Evolutionary conservation across 768 basidiomycete genomes (phyloP), one percentile per base, ranked within the genome.

Genomic region (Dioszegia crocea): DNA sequence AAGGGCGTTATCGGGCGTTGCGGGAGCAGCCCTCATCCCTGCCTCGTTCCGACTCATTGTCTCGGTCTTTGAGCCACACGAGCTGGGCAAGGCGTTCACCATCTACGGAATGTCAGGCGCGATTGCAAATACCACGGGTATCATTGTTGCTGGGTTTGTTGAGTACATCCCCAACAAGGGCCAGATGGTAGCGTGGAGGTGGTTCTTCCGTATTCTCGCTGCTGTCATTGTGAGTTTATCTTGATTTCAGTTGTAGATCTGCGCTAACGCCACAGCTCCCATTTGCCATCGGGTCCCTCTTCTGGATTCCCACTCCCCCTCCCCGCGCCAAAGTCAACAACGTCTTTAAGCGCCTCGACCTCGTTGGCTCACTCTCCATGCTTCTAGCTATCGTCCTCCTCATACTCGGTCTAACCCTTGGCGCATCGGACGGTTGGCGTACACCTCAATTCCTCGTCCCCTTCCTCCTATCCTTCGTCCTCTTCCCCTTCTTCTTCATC

Each of bases 401-500:
- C 51, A 68, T 75, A 40, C 67, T 74, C 31, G 76, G 73, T 47
- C 59, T 74, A 8, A 77, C 76, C 2, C 56, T 68, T 21, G 74
- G 74, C 27, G 71, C 73, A 6, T 64, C 66, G 8, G 63, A 77
- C 50, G 74, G 76, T 11, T 77, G 63, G 61, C 66, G 62, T 33
- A 65, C 63, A 4, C 67, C 73, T 9, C 57, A 62, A 17, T 74
- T 74, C 63, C 59, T 73, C 46, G 71, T 65, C 2, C 68, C 74
- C 16, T 65, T 75, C 62, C 48, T 72, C 11, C 53, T 76, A 21
- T 65, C 71, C 14, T 67, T 62, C 47, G 55, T 66, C 4, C 33
- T 69, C 55, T 71, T 76, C 57, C 56, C 52, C 31, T 76, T 77
- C 58, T 75, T 77, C 65, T 75, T 77, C 63, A 12, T 66, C 47